Evolutionary conservation across 805 yeast genomes (phyloP), one percentile per base, ranked within the genome.

Genomic region (Candida koratica): DNA sequence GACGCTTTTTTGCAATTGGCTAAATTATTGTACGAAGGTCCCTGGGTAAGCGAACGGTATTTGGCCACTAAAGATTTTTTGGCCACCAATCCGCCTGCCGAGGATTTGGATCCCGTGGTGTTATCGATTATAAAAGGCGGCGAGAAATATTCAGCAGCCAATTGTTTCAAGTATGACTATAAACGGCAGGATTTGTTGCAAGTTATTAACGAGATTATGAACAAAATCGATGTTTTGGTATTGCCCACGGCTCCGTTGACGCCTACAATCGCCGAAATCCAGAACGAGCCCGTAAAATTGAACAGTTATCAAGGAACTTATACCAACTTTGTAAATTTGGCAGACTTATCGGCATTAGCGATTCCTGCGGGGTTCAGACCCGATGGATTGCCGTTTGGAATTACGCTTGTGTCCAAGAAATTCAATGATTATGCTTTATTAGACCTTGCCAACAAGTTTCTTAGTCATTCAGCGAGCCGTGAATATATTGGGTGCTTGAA

Each of bases 1-100:
- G 59, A 80, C 12, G 84, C 88, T 4, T 67, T 90, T 26, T 67
- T 85, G 42, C 84, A 83, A 24, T 69, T 90, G 39, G 98, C 97
- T 12, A 77, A 77, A 48, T 84, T 93, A 53, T 71, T 90, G 24
- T 90, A 90, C 56, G 97, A 90, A 54, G 98, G 98, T 40, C 84
- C 97, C n/a, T 90, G 98, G 98, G 97, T 90, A 8, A 86, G 94
- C 16, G 98, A 90, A 65, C 76, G 98, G 49, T 88, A 79, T 63
- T 79, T 86, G 44, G 96, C 96, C 17, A 75, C 79, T 24, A 74
- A 77, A 48, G 85, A 82, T 27, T 84, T 83, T 47, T 70, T 85
- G 39, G 75, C 75, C 18, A 69, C 83, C 6, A 73, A 79, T 52
- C 88, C 93, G 13, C 86, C 93, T 20, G 67, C 58, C 28, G 70